Base-by-base conservation (phyloP, 495 filamentous ascomycete genomes). In the Tuber calosporum region DNA sequence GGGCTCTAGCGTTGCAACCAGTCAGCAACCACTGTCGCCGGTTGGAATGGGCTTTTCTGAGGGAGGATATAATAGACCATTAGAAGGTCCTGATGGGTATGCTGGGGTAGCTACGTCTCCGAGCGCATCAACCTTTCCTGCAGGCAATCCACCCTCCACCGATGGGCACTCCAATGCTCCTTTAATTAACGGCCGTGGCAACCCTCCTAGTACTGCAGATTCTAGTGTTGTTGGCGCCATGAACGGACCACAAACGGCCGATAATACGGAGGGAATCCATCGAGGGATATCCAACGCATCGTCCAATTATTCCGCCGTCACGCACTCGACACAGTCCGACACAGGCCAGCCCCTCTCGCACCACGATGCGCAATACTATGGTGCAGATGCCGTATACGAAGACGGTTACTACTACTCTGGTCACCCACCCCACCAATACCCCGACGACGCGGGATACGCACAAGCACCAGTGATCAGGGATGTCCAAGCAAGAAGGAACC, bases 261-360 rank as follows among this genome's bases (percentile, higher is more conserved):
- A 86, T 39, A 91, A 90, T 83, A 86, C 88, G 62, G 84, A 82
- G 30, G 90, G 90, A 77, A 90, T 98, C 41, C 91, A 91, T 75
- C 91, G 95, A 48, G 95, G 95, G 2, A 91, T 94, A 20, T 97
- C 93, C 1, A 99, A 99, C 83, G 95, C 95, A 30, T 99, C 95
- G 2, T 98, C 95, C 1, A 93, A 92, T 15, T 99, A 99, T 82
- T 97, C 94, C 43, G 89, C 89, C 19, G 91, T 87, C 17, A 89
- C 90, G 66, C 87, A 88, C 67, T 97, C 96, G 4, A 94, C 97
- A 77, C 89, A 88, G 9, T 97, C 93, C 13, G 92, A 90, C 8
- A 90, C 96, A 53, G 89, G 86, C 48, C 87, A 81, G 37, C 79
- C 79, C 22, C 67, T 79, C n/a, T 79, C 77, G 2, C 79, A 73